Base-by-base conservation (phyloP, 2,329 filamentous ascomycete species). In the Aspergillus sergii region DNA sequence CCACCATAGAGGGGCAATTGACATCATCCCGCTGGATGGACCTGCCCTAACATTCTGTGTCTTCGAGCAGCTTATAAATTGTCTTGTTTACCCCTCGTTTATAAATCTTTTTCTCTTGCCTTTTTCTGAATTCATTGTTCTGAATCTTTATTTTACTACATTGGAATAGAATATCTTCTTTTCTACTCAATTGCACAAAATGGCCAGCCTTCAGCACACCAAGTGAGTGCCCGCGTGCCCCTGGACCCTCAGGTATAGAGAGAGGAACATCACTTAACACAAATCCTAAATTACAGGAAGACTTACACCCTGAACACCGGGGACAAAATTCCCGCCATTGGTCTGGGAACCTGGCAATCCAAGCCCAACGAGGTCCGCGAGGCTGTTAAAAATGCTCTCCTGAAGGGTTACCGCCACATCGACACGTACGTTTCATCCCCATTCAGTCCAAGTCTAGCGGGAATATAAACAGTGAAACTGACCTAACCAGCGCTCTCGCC, bases 271-370 rank as follows among this genome's bases (percentile, higher is more conserved):
- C 43, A 11, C 39, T 41, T 65, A 48, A 66, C 32, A 41, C 4
- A 39, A 48, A n/a, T 9, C 21, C 10, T 32, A 14, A 23, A 21
- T 34, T 53, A 45, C 28, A 78, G 76, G 58, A 78, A 77, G 64
- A 71, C 69, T 23, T 80, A 81, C 71, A 82, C 80, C 68, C 75
- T 84, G 39, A 84, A 83, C 72, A 83, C 81, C 19, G 81, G 82
- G 43, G 80, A 74, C 64, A 77, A 81, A 67, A 83, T 84, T 57
- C 81, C 81, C 32, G 80, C 81, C 41, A 68, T 85, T 51, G 83
- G 84, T 32, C 82, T 86, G 62, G 84, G 84, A 43, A 86, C 84
- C 56, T 86, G 83, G 83, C 83, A 86, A 69, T 83, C 84, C 69
- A 79, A 81, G 71, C 81, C 82, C 55, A 83, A 82, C 48, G 82